Base-by-base conservation (phyloP, 2,329 filamentous ascomycete genomes). In the Capronia americana region DNA sequence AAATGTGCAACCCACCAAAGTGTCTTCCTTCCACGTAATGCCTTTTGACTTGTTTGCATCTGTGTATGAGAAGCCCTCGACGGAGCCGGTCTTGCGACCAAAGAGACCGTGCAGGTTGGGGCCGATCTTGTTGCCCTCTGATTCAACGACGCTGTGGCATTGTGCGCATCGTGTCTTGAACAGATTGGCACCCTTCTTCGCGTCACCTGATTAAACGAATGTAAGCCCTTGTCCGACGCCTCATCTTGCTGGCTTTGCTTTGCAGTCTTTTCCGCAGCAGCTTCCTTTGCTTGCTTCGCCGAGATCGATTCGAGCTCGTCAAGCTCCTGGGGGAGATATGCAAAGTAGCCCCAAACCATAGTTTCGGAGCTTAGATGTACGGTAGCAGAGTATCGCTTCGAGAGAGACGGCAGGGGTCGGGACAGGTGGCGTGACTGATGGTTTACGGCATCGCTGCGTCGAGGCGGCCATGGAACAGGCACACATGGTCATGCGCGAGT, bases 41-140 rank as follows among this genome's bases (percentile, higher is more conserved):
- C 90, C 93, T 87, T 96, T 96, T 79, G 90, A 85, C 91, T 98
- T 98, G 92, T 99, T 99, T 88, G 94, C 95, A 79, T 99, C 95
- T 83, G 95, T 97, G 90, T 98, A 99, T 79, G 92, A 85, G 89
- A 91, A 99, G 74, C 95, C 94, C 55, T 92, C 90, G 75, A 96
- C 92, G 80, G 90, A 87, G 77, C 95, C 95, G 72, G 92, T 92
- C 87, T 97, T 91, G 82, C 95, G 94, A 82, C 95, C 95, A 82
- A 97, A 99, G 74, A 99, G 92, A 80, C 95, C 95, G 90, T 96
- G 89, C 76, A 99, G 90, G 80, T 93, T 93, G 78, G 95, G 95
- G 80, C 95, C 95, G 83, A 97, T 92, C 90, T 98, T 98, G 92
- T 97, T 96, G 84, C 88, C 88, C 83, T 94, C 95, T 77, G 87